Conservation (phyloP, 2,329 filamentous ascomycete species). For the Zopfia rhizophila region DNA sequence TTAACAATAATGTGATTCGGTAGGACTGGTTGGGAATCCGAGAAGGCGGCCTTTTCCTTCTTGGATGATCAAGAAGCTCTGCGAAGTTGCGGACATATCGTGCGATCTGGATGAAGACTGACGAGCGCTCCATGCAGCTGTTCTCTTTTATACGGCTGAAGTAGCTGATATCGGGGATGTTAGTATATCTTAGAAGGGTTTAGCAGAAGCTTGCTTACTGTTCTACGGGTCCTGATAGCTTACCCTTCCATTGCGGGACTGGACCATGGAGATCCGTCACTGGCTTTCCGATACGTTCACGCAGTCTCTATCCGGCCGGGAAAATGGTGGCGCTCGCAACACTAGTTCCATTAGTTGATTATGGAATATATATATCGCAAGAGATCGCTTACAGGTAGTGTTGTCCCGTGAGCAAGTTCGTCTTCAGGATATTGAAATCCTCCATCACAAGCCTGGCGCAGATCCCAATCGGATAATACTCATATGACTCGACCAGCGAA, state of each 20-base stretch:
- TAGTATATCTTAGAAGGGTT: conserved; percentile 21
- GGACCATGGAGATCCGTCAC: conserved; percentile 59
- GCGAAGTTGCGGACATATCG: conserved; percentile 48
- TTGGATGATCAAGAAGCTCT: conserved; percentile 58
- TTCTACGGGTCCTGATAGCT: conserved; percentile 55
- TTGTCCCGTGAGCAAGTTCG: conserved; percentile 56
- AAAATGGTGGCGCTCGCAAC: conserved; percentile 64
- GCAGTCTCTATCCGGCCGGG: conserved; percentile 63
- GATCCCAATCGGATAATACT: conserved; percentile 59
- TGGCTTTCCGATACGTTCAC: conserved; percentile 60
- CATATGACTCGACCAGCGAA: conserved; percentile 46
- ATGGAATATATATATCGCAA: not conserved
- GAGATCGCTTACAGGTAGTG: conserved; percentile 56
- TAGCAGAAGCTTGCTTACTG: conserved; percentile 42
- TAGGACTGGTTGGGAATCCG: conserved; percentile 37
- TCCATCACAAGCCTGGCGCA: conserved; percentile 63
- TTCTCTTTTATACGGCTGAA: conserved; percentile 56
- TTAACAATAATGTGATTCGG: conserved; percentile 58
- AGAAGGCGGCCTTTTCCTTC: conserved; percentile 50
- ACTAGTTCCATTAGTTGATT: conserved; percentile 35
- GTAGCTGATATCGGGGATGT: conserved; percentile 50
- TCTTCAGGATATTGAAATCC: conserved; percentile 62
- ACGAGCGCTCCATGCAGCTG: conserved; percentile 60
- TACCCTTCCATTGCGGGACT: conserved; percentile 62
- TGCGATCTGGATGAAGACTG: conserved; percentile 62